phyloP scores from a whole-genome alignment of 176 grass and related monocot species.

The Oryza meridionalis region DNA sequence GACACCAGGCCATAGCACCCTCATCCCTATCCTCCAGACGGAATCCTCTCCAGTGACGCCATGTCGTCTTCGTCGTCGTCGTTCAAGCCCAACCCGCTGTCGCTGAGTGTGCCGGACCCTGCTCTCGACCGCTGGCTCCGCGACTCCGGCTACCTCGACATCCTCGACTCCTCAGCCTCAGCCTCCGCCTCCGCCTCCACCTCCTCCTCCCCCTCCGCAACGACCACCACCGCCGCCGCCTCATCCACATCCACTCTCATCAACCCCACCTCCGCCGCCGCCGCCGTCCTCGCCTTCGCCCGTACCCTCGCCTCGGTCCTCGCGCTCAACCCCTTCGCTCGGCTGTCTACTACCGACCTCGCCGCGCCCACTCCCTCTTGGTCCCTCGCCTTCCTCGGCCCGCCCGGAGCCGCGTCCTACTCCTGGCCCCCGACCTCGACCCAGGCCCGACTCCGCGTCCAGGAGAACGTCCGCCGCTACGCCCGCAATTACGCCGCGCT shows the following conservation, averaged over 20 bases:
- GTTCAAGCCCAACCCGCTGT: conserved; percentile 64
- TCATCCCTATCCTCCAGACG: too few relatives aligned
- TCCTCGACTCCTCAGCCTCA: conserved; percentile 64
- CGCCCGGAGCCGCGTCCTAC: conserved; percentile 56
- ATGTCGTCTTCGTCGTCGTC: too few relatives aligned
- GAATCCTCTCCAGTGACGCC: too few relatives aligned
- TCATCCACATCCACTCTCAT: conserved; percentile 25
- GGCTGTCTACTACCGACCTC: conserved; percentile 59
- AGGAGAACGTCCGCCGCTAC: conserved; percentile 92
- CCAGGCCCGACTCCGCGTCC: conserved; percentile 83
- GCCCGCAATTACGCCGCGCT: conserved; percentile 82
- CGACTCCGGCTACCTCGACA: conserved; percentile 87
- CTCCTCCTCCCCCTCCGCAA: conserved; percentile 26
- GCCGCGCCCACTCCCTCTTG: conserved; percentile 74
- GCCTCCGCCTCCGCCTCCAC: neutral
- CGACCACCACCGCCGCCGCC: conserved; percentile 12
- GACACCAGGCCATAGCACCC: too few relatives aligned
- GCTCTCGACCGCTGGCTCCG: conserved; percentile 95
- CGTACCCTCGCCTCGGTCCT: conserved; percentile 75
- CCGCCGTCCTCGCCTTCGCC: conserved; percentile 59
- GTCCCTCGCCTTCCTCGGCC: conserved; percentile 71
- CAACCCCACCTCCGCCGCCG: neutral
- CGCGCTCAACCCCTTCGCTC: conserved; percentile 81
- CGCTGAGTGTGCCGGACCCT: conserved; percentile 75
- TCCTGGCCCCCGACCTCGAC: conserved; percentile 76